Evolutionary conservation across 2,329 filamentous ascomycete genomes (phyloP), one percentile per base, ranked within the genome.

Genomic region (Fusarium bulbicola): DNA sequence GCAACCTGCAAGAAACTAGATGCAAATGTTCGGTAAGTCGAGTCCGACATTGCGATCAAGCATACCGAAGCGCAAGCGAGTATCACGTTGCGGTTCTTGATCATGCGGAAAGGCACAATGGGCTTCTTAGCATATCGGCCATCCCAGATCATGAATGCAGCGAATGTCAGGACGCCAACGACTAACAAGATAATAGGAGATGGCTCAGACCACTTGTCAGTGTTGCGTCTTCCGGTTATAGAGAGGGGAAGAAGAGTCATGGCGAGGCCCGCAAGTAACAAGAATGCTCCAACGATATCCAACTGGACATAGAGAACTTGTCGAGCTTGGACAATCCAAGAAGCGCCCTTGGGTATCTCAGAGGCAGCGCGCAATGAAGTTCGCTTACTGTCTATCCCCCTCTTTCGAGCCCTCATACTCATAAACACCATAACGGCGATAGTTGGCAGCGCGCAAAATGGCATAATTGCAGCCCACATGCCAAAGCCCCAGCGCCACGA

Each of bases 1-100:
- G 79, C 80, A 1, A 83, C 81, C 57, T 82, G 80, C 1, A 83
- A 75, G 39, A 81, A 83, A 37, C 81, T 83, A 0, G 80, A 77
- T 26, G 82, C 82, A 59, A 83, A 82, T 6, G 81, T 74, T 6
- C 79, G 78, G 34, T 82, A 83, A 5, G 80, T 68, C 2, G 79
- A 79, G 50, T 83, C 81, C 4, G 80, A 74, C 28, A 80, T 77
- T 30, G 78, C 79, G 40, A 83, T 81, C 7, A 82, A 74, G 2
- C 79, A 74, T 9, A 75, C 77, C 5, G 81, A 70, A 9, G 78
- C 34, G 20, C 81, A 82, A 3, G 81, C 82, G 2, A 79, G 79
- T 13, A 82, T 76, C 18, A 83, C 78, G 4, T 82, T 84, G 71
- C 50, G 76, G 49, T 83, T 80, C 39, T 52, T 62, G 72, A 83